phyloP scores from a whole-genome alignment of 192 early-diverging fungal species.

The Lobosporangium transversale region DNA sequence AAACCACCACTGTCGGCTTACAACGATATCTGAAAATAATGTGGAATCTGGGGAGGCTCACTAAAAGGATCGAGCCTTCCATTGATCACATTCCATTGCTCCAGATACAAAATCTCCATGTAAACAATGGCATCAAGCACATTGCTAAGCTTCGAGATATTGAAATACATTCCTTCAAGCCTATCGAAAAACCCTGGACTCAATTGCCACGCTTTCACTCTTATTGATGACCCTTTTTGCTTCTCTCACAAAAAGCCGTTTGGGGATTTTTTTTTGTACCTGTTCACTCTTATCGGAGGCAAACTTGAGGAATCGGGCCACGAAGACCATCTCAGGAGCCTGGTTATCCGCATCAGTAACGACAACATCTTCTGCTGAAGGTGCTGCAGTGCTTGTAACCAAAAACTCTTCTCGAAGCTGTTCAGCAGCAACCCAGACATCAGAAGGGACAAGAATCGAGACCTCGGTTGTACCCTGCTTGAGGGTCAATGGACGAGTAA shows the following conservation, averaged over 20 bases:
- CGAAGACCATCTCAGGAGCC: slow-evolving; percentile 72
- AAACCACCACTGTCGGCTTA: too few relatives aligned
- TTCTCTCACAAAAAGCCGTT: too few relatives aligned
- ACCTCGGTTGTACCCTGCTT: slow-evolving; percentile 84
- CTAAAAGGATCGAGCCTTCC: too few relatives aligned
- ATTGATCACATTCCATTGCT: background rate
- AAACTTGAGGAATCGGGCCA: slow-evolving; percentile 77
- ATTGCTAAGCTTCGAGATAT: too few relatives aligned
- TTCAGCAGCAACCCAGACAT: slow-evolving; percentile 91
- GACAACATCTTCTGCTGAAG: slow-evolving; percentile 48
- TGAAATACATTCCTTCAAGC: background rate
- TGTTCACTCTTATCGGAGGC: slow-evolving; percentile 58
- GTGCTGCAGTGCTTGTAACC: slow-evolving; percentile 36
- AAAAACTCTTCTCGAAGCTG: slow-evolving; percentile 81
- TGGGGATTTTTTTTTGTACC: slow-evolving; percentile 24
- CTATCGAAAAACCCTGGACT: background rate
- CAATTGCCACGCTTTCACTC: background rate
- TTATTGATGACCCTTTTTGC: background rate
- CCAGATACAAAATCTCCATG: too few relatives aligned
- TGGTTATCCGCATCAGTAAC: slow-evolving; percentile 64
- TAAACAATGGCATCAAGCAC: too few relatives aligned
- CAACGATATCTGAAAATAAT: slow-evolving; percentile 6
- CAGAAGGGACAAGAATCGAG: slow-evolving; percentile 82
- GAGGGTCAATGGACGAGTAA: slow-evolving; percentile 76
- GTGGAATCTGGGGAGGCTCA: too few relatives aligned